phyloP scores from a whole-genome alignment of 2,329 filamentous ascomycete species.

The Penicillium sp. region DNA sequence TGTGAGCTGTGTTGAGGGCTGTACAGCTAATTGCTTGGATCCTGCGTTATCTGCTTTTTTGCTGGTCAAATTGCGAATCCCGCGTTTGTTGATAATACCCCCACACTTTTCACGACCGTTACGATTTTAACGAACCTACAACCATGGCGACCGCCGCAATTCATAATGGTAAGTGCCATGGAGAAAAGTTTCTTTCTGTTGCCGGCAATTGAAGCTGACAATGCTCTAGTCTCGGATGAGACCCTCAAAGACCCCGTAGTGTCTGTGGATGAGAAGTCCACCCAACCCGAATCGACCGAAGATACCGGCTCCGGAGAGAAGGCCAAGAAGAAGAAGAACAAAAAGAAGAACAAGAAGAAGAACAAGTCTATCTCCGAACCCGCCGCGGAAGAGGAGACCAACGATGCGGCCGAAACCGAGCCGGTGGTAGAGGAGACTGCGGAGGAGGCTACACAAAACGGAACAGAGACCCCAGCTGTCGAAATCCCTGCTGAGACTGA shows the following conservation, averaged over 20 bases:
- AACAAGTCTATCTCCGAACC: conserved; percentile 5
- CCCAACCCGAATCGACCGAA: conserved; percentile 15
- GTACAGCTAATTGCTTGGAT: conserved; percentile 20
- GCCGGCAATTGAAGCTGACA: not conserved
- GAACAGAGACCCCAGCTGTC: not conserved
- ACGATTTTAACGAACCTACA: conserved; percentile 24
- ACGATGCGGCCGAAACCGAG: not conserved
- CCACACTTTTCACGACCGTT: conserved; percentile 20
- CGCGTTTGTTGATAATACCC: conserved; percentile 5
- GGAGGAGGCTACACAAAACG: not conserved
- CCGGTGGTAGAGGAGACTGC: not conserved
- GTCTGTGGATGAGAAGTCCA: conserved; percentile 8
- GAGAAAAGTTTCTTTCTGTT: not conserved
- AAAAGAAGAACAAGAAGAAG: conserved; percentile 17
- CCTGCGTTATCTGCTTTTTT: conserved; percentile 24
- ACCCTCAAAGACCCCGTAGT: conserved; percentile 20
- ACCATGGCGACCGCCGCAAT: conserved; percentile 25
- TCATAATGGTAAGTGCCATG: conserved; percentile 17
- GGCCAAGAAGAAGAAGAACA: conserved; percentile 24
- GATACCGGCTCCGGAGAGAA: conserved; percentile 15
- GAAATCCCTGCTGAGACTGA: not conserved
- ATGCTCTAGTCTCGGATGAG: conserved; percentile 17
- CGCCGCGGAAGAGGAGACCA: not conserved
- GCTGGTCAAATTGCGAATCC: conserved; percentile 28
- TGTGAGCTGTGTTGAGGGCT: conserved; percentile 19